Base-by-base conservation (phyloP, 2,329 filamentous ascomycete genomes). In the Diaporthe destruens region DNA sequence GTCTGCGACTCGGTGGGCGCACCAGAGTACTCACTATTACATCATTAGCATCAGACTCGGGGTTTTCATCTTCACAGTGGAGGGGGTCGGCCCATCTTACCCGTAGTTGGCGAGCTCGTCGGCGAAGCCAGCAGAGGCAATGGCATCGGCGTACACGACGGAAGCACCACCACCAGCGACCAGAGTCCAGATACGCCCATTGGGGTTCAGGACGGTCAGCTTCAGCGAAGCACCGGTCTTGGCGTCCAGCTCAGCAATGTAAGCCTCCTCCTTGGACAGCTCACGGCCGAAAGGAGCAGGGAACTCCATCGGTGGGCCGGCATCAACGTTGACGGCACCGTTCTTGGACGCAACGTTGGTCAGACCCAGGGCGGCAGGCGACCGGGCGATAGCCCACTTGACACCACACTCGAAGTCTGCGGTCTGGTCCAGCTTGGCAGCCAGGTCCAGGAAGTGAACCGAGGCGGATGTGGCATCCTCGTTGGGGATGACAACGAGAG, bases 191-290 rank as follows among this genome's bases (percentile, higher is more conserved):
- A 99, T 93, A 80, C 96, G 94, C 78, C 96, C 96, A 80, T 89
- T 90, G 79, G 92, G 84, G 88, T 99, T 99, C 79, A 99, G 90
- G 78, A 99, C 94, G 75, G 96, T 99, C 75, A 99, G 91, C 89
- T 99, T 99, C 81, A 99, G 93, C 39, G 96, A 99, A 77, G 96
- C 96, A 89, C 96, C 96, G 76, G 96, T 99, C 92, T 99, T 99
- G 79, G 96, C 96, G 81, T 99, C 96, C 84, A 99, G 93, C 86
- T 98, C 96, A 75, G 96, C 93, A 82, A 99, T 98, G 89, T 98
- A 99, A 75, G 96, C 95, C 88, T 99, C 96, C 87, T 99, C 96
- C 88, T 98, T 98, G 88, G 92, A 94, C 84, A 99, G 88, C 87
- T 99, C 96, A 89, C 96, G 96, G 79, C 96, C 96, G 86, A 99